phyloP scores from a whole-genome alignment of 768 basidiomycete species.

The Leccinum boreale region DNA sequence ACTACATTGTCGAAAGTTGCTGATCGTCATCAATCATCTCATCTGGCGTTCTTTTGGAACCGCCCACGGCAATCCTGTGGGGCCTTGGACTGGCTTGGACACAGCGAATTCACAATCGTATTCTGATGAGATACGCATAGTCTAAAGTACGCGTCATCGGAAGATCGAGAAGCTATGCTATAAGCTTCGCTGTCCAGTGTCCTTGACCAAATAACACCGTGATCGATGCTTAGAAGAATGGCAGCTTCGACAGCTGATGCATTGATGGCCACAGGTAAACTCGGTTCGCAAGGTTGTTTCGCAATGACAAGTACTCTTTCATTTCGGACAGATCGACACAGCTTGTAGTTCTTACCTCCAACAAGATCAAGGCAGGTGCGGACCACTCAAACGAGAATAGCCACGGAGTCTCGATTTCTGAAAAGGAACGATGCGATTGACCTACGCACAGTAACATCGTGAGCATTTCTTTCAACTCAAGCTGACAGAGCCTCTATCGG shows the following conservation, averaged over 20 bases:
- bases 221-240: not conserved
- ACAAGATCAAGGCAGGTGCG: not conserved
- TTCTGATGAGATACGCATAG: not conserved
- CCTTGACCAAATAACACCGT: not conserved
- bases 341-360: not conserved
- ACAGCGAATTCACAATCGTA: not conserved
- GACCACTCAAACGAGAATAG: not conserved
- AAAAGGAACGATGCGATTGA: not conserved
- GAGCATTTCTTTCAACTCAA: constrained; percentile 2
- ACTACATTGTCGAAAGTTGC: not conserved
- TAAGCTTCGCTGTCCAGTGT: not conserved
- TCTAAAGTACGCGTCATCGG: not conserved
- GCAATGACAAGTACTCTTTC: not conserved
- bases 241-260: not conserved
- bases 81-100: not conserved
- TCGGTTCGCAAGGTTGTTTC: not conserved
- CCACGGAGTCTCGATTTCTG: not conserved
- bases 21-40: not conserved
- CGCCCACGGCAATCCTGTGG: not conserved
- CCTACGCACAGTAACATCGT: not conserved
- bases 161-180: not conserved
- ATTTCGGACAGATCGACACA: not conserved
- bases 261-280: not conserved
- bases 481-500: constrained; percentile 15
- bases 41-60: not conserved